Conservation (phyloP, 2,329 filamentous ascomycete species). For the Coniochaeta ligniaria region DNA sequence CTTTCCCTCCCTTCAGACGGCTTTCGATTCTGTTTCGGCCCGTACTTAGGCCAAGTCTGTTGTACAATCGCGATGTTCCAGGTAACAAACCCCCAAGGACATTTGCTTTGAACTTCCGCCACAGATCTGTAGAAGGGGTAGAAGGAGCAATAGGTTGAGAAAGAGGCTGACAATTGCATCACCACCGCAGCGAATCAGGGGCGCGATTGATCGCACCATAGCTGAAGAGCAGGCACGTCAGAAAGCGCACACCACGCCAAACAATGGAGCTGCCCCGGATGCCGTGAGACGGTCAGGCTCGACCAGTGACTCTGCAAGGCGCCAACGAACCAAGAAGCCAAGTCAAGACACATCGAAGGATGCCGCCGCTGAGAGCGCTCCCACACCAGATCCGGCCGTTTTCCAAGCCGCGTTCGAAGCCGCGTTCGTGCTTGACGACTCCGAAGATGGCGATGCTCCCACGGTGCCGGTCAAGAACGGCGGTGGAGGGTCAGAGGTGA, state of each 20-base stretch:
- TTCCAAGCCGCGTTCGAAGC: conserved; percentile 82
- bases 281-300: background rate
- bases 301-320: conserved; percentile 21
- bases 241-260: conserved; percentile 40
- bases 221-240: conserved; percentile 87
- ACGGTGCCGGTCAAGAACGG: conserved; percentile 27
- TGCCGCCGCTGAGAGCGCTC: conserved; percentile 28
- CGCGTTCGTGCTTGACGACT: conserved; percentile 81
- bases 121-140: background rate
- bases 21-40: background rate
- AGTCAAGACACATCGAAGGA: conserved; percentile 25
- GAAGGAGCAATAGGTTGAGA: too few species aligned
- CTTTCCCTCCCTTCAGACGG: background rate
- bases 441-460: conserved; percentile 60
- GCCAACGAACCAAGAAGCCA: conserved; percentile 32
- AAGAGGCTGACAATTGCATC: conserved; percentile 3
- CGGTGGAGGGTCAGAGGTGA: conserved; percentile 20
- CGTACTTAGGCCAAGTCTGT: background rate
- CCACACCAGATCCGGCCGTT: conserved; percentile 74
- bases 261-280: conserved; percentile 12
- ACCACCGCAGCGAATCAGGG: conserved; percentile 62
- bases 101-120: background rate
- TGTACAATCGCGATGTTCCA: background rate
- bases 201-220: conserved; percentile 78
- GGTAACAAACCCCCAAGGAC: background rate